Base-by-base conservation (phyloP, 306 rosid genomes). In the Fagus sylvatica region DNA sequence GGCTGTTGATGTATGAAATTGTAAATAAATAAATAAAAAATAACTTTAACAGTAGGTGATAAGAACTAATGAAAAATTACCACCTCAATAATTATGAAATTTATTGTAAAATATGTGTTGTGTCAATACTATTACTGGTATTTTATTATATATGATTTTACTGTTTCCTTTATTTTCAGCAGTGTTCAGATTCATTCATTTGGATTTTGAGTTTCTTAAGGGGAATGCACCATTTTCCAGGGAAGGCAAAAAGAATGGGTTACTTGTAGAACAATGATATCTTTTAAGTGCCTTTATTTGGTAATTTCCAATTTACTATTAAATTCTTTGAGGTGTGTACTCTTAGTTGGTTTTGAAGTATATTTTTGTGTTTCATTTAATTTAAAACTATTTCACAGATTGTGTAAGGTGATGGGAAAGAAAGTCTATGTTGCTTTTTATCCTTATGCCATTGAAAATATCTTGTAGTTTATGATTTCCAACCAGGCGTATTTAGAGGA, bases 141-240 rank as follows among this genome's bases (percentile, higher is more conserved):
- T 22, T 22, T 22, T 22, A 22, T 22, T 65, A 32, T 64, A 48
- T 4, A 43, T 12, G 28, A 66, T 33, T 33, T 67, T 5, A 28
- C 56, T 51, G 53, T 66, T 74, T 54, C 22, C 34, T 69, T 51
- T 40, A 7, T 48, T 64, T 73, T 73, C n/a, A 53, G 7, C 53
- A 1, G 37, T 61, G 64, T 40, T 30, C 69, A 78, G 74, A 66
- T 19, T 66, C 79, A 66, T 19, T 66, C 79, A 40, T 40, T 57
- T 77, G 17, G 39, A 57, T 64, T 75, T 76, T 22, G 28, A 22
- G 69, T 54, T 78, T 76, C 69, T 33, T 53, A 10, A 40, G 62
- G 65, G 83, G 75, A 84, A 56, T 76, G 86, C 62, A 86, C 74
- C 79, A 56, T 49, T 80, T 81, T n/a, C 68, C 72, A 17, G 4